phyloP scores from a whole-genome alignment of 1,284 basidiomycete genomes.

The Rhodotorula sp. region DNA sequence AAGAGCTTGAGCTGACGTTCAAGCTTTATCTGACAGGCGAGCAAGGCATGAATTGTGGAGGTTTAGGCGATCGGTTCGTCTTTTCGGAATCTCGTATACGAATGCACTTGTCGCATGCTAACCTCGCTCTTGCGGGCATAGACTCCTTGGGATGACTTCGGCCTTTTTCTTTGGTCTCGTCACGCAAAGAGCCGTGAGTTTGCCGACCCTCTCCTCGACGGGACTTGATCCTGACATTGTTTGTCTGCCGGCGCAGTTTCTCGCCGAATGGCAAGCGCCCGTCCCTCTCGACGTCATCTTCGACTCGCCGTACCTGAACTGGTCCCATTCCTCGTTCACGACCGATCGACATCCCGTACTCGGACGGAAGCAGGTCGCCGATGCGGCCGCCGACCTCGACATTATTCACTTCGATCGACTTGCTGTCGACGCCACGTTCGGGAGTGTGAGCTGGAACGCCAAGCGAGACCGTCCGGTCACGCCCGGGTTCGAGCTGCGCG shows the following conservation, averaged over 20 bases:
- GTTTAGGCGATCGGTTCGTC: conserved; percentile 30
- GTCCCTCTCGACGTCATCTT: conserved; percentile 36
- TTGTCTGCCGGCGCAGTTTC: conserved; percentile 10
- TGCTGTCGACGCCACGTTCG: conserved; percentile 28
- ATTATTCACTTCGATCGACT: conserved; percentile 35
- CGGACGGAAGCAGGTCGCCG: conserved; percentile 12
- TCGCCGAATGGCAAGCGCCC: conserved; percentile 34
- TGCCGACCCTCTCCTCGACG: too few relatives aligned
- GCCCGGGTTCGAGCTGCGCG: conserved; percentile 27
- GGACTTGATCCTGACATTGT: background rate
- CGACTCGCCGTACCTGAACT: conserved; percentile 29
- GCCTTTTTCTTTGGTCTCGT: conserved; percentile 34
- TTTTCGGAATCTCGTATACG: background rate
- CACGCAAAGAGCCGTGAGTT: conserved; percentile 21
- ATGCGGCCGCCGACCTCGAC: conserved; percentile 22
- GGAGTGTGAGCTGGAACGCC: conserved; percentile 26
- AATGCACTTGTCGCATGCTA: accelerated
- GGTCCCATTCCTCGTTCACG: conserved; percentile 28
- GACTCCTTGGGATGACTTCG: conserved; percentile 33
- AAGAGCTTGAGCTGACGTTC: background rate
- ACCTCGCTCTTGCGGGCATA: background rate
- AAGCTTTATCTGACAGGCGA: conserved; percentile 2
- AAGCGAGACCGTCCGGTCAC: conserved; percentile 3
- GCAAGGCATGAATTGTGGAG: conserved; percentile 34
- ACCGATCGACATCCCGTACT: conserved; percentile 18